Conservation (phyloP, 257 asterid genomes). For the Capsicum baccatum region DNA sequence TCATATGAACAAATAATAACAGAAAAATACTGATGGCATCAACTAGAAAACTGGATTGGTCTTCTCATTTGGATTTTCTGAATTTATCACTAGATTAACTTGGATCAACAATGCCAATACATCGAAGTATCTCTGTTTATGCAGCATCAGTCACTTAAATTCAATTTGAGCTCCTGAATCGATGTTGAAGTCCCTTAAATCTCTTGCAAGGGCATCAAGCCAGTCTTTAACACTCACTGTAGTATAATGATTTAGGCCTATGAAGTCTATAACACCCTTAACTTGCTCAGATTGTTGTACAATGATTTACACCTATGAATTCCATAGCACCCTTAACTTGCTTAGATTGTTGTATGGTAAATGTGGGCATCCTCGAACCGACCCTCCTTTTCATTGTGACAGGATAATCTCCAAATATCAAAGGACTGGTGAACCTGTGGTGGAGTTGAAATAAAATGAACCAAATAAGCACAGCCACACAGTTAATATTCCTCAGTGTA, state of each 20-base stretch:
- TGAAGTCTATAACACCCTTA: constrained; percentile 63
- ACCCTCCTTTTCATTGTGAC: not conserved
- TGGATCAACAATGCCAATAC: not conserved
- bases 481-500: not conserved
- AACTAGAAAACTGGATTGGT: not conserved
- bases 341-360: constrained; percentile 48
- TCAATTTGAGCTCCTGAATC: not conserved
- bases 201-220: constrained; percentile 1
- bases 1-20: not conserved
- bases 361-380: constrained; percentile 41
- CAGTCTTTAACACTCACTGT: constrained; percentile 41
- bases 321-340: constrained; percentile 62
- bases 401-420: constrained; percentile 18
- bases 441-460: not conserved
- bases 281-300: constrained; percentile 46
- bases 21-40: constrained; percentile 18
- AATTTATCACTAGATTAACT: not conserved
- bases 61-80: not conserved
- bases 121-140: not conserved
- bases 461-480: not conserved
- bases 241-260: constrained; percentile 56
- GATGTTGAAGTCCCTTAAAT: not conserved
- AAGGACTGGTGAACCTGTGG: not conserved
- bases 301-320: constrained; percentile 57
- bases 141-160: not conserved